A percentile compares a stretch with the other conserved stretches of the same genome.
These are phyloP conservation scores for Dipodascus albidus DNA, from an alignment of 805 yeast genomes.

Conservation along the genomic window DNA sequence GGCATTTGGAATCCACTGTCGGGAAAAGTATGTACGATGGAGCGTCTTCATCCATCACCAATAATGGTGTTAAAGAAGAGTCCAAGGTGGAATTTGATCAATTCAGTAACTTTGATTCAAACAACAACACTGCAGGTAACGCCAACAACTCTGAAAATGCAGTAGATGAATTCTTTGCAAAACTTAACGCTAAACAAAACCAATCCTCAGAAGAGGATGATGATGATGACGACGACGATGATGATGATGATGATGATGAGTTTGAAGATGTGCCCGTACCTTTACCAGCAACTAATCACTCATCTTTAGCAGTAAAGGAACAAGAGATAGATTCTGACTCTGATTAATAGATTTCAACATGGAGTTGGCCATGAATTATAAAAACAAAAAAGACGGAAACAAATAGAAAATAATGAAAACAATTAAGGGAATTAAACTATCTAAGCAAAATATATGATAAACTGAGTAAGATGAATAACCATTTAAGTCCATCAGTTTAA, in stretches of 20 bases:
- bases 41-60: not conserved
- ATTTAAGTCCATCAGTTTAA: too few relatives aligned
- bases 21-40: slow-evolving; percentile 39
- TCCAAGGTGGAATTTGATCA: not conserved
- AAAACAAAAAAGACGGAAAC: too few relatives aligned
- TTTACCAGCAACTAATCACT: not conserved
- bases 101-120: not conserved
- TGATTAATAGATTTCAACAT: not conserved
- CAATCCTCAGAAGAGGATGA: not conserved
- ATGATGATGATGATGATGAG: not conserved
- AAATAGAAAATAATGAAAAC: not conserved
- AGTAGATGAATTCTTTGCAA: not conserved
- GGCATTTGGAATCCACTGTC: slow-evolving; percentile 91
- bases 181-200: not conserved
- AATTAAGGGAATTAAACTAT: too few relatives aligned
- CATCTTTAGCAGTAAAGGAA: not conserved
- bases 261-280: not conserved
- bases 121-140: not conserved
- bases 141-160: not conserved
- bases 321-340: not conserved
- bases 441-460: not conserved
- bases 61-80: not conserved
- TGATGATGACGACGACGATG: not conserved
- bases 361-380: too few relatives aligned
- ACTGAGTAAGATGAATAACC: too few relatives aligned